Evolutionary conservation across 306 rosid genomes (phyloP), one percentile per base, ranked within the genome.

Genomic region (Medicago lupulina): DNA sequence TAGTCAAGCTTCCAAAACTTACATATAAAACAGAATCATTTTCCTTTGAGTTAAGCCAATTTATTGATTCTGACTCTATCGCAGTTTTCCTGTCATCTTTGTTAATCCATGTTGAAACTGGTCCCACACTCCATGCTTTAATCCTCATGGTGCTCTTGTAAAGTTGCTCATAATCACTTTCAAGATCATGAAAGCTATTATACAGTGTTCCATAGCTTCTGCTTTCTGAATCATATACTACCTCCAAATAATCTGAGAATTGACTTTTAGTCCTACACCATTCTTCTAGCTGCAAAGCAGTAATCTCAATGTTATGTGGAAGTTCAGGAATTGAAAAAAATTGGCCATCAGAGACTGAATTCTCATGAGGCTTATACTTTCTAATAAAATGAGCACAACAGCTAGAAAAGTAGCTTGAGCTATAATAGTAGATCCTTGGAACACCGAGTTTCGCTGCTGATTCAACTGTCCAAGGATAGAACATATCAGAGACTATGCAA

Each of bases 101-200:
- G 46, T 76, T 63, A 53, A 21, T 34, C 77, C 74, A 76, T 0
- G 64, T 19, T 31, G 84, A 62, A 76, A 81, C 78, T 63, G 84
- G 84, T 70, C 84, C 84, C 41, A 76, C 16, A 68, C 73, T 75
- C 84, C 80, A 81, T 19, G 68, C 34, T 18, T 81, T 81, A 62
- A 81, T 18, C 67, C 73, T 76, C 44, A 53, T 13, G 5, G 73
- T 53, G 14, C 14, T 63, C 53, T 61, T 46, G 12, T 81, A 63
- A 81, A 61, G 74, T 19, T 62, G 17, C 64, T 76, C 64, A 76
- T 81, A 76, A 19, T 76, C 81, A 70, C 74, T 49, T 70, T 81
- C 84, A 70, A 76, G 74, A 15, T 81, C 81, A 31, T 62, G 63
- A 63, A 81, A 76, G 76, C 81, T 81, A 39, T 81, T 81, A 38